Percentiles rank a stretch among this genome's conserved stretches.
phyloP scores from a whole-genome alignment of 1,284 basidiomycete genomes.

The Fistulina hepatica region DNA sequence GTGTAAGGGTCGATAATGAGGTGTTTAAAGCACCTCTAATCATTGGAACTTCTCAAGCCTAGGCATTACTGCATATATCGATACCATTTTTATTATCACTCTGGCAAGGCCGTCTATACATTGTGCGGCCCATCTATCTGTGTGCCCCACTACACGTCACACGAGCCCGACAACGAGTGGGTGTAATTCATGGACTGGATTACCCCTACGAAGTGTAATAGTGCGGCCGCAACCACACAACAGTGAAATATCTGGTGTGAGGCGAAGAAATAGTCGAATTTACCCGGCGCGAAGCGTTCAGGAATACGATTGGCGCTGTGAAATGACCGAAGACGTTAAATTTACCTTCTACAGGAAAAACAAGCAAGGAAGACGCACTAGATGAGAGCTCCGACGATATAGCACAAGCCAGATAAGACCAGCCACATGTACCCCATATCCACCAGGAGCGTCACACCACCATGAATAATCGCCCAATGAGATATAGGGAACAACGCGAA shows the following conservation, averaged over 20 bases:
- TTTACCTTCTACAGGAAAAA: conserved; percentile 9
- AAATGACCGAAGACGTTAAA: conserved; percentile 15
- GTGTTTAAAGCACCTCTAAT: too few relatives aligned
- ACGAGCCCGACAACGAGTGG: too few relatives aligned
- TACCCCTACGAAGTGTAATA: conserved; percentile 61
- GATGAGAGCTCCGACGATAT: conserved; percentile 67
- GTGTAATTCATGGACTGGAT: conserved; percentile 46
- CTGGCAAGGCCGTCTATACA: too few relatives aligned
- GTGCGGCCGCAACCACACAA: conserved; percentile 69
- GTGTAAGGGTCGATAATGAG: too few relatives aligned
- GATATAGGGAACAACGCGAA: conserved; percentile 62
- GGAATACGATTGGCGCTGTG: conserved; percentile 73
- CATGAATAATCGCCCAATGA: conserved; percentile 55
- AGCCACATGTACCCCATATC: conserved; percentile 67
- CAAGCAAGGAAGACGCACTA: conserved; percentile 53
- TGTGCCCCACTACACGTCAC: too few relatives aligned
- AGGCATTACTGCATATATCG: too few relatives aligned
- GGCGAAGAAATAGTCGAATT: conserved; percentile 70
- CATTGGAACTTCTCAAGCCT: too few relatives aligned
- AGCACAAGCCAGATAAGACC: conserved; percentile 53
- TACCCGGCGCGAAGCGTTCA: conserved; percentile 67
- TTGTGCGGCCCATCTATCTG: conserved; percentile 24
- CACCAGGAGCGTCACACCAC: conserved; percentile 38
- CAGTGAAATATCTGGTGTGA: conserved; percentile 86
- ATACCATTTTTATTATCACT: too few relatives aligned